These are phyloP conservation scores for Tremella mesenterica DNA, from an alignment of 768 basidiomycete species.

Conservation along the genomic window DNA sequence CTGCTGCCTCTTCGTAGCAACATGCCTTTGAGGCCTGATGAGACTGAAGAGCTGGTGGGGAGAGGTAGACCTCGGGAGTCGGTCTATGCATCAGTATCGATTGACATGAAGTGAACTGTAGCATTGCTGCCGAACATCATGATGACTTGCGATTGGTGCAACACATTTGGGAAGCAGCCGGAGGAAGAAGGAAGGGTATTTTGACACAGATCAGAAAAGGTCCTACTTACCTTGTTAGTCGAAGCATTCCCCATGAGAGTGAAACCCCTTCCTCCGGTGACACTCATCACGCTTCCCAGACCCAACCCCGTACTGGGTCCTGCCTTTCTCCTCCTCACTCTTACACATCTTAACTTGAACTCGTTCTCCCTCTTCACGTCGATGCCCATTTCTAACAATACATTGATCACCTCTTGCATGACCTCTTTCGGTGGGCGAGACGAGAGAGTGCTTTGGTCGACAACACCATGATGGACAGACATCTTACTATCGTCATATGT, in stretches of 20 bases:
- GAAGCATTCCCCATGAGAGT: conserved; percentile 72
- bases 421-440: conserved; percentile 75
- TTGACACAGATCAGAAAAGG: background rate
- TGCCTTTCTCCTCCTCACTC: conserved; percentile 60
- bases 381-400: conserved; percentile 80
- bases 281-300: conserved; percentile 45
- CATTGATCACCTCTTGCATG: conserved; percentile 70
- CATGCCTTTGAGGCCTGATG: conserved; percentile 76
- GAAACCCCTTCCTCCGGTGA: conserved; percentile 49
- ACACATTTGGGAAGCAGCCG: background rate
- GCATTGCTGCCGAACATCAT: background rate
- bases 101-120: conserved; percentile 9
- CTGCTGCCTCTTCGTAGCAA: conserved; percentile 86
- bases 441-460: conserved; percentile 83
- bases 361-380: conserved; percentile 81
- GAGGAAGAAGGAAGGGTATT: background rate
- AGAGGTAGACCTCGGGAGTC: conserved; percentile 82
- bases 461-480: conserved; percentile 80
- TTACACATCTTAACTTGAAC: conserved; percentile 78
- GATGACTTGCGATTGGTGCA: background rate
- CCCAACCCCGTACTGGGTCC: conserved; percentile 49
- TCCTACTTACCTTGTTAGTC: conserved; percentile 66
- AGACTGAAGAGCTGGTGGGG: conserved; percentile 60
- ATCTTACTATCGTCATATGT: conserved; percentile 48
- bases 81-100: conserved; percentile 51